A percentile compares a stretch with the other conserved stretches of the same genome.
Conservation (phyloP, 2,329 filamentous ascomycete species). For the Ceratocystiopsis minuta region DNA sequence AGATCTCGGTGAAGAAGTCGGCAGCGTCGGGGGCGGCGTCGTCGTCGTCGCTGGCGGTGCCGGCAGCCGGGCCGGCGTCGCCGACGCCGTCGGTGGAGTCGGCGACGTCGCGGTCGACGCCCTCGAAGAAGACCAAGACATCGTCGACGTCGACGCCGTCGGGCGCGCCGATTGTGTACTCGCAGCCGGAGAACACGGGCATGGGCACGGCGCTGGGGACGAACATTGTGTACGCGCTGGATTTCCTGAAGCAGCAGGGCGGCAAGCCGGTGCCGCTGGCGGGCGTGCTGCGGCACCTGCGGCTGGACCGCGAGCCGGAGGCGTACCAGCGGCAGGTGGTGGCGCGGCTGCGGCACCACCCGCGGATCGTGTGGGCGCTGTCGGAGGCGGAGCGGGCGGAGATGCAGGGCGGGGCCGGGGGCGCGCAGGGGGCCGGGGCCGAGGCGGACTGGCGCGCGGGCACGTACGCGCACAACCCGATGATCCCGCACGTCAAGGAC, state of each 20-base stretch:
- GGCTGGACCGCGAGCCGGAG: slow-evolving; percentile 44
- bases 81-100: slow-evolving; percentile 41
- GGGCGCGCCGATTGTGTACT: slow-evolving; percentile 37
- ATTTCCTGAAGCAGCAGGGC: slow-evolving; percentile 60
- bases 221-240: slow-evolving; percentile 72
- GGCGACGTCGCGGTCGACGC: slow-evolving; percentile 36
- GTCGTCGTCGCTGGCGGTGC: slow-evolving; percentile 36
- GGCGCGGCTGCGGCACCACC: slow-evolving; percentile 48
- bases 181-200: slow-evolving; percentile 58
- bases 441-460: slow-evolving; percentile 36
- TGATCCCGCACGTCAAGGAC: slow-evolving; percentile 61
- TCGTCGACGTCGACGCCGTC: slow-evolving; percentile 14
- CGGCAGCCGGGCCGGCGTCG: slow-evolving; percentile 33
- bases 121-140: slow-evolving; percentile 44
- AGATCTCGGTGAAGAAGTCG: slow-evolving; percentile 34
- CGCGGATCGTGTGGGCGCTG: slow-evolving; percentile 37
- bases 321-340: slow-evolving; percentile 45
- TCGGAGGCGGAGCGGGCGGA: slow-evolving; percentile 32
- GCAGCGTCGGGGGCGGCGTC: slow-evolving; percentile 37
- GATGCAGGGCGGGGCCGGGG: no score
- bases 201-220: slow-evolving; percentile 70
- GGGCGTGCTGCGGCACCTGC: slow-evolving; percentile 67
- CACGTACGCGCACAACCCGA: slow-evolving; percentile 67
- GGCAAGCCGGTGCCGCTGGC: slow-evolving; percentile 49
- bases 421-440: not conserved